Conservation (phyloP, 768 basidiomycete species). For the Cyclocybe aegerita region DNA sequence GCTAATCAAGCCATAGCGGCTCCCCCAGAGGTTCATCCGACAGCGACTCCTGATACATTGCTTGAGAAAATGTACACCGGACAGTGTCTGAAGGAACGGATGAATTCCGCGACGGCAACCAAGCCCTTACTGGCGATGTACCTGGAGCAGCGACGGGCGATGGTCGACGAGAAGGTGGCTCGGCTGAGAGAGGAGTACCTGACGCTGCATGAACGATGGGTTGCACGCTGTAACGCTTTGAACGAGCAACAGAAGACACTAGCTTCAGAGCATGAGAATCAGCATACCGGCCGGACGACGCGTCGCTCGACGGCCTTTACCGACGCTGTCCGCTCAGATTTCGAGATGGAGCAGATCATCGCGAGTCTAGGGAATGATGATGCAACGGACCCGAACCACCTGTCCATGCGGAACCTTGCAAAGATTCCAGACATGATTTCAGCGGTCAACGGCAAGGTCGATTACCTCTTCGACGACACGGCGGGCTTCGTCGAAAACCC, state of each 20-base stretch:
- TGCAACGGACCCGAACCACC: slow-evolving; percentile 85
- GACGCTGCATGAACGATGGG: slow-evolving; percentile 69
- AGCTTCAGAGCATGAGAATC: slow-evolving; percentile 38
- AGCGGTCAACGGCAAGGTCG: slow-evolving; percentile 58
- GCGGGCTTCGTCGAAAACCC: slow-evolving; percentile 80
- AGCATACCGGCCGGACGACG: slow-evolving; percentile 59
- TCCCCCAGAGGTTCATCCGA: slow-evolving; percentile 25
- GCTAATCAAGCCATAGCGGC: slow-evolving; percentile 52
- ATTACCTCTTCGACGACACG: slow-evolving; percentile 79
- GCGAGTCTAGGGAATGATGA: slow-evolving; percentile 93
- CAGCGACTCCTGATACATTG: slow-evolving; percentile 39
- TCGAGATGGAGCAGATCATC: slow-evolving; percentile 97
- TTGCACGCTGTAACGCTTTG: slow-evolving; percentile 65
- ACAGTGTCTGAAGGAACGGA: slow-evolving; percentile 29
- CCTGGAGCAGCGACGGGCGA: slow-evolving; percentile 52
- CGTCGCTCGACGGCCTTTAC: slow-evolving; percentile 76
- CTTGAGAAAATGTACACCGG: slow-evolving; percentile 47
- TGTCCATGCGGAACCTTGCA: slow-evolving; percentile 85
- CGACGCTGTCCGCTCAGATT: slow-evolving; percentile 90
- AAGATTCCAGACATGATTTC: slow-evolving; percentile 89
- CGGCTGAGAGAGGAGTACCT: slow-evolving; percentile 67
- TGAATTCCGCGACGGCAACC: slow-evolving; percentile 36
- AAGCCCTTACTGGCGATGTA: slow-evolving; percentile 52
- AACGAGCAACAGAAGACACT: slow-evolving; percentile 54
- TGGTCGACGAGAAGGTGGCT: slow-evolving; percentile 52